phyloP scores from a whole-genome alignment of 495 filamentous ascomycete species.

The Xylaria sp. region DNA sequence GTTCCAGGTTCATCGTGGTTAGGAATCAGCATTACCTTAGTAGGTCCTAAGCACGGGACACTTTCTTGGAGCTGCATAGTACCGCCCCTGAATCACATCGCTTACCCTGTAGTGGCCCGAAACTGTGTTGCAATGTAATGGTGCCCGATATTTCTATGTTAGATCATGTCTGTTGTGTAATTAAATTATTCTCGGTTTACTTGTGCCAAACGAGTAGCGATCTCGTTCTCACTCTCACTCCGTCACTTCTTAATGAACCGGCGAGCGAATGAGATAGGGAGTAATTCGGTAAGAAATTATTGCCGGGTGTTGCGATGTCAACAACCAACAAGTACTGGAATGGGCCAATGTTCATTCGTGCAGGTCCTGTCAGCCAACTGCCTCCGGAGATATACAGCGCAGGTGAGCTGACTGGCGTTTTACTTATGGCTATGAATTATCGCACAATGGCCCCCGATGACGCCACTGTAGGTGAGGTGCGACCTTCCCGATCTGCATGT shows the following conservation, averaged over 20 bases:
- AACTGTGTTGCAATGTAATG: background rate
- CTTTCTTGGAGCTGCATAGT: background rate
- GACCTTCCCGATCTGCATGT: slow-evolving; percentile 19
- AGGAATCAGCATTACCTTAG: background rate
- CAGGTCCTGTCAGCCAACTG: slow-evolving; percentile 4
- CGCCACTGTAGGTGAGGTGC: background rate
- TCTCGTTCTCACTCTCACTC: background rate
- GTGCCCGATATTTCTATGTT: background rate
- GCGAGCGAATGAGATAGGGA: background rate
- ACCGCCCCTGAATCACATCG: background rate
- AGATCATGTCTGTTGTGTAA: background rate
- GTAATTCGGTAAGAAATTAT: background rate
- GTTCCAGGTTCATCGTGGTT: background rate
- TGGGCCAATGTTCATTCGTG: background rate
- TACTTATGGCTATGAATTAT: background rate
- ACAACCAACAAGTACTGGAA: too few relatives aligned
- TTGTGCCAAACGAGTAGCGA: background rate
- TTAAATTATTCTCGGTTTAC: background rate
- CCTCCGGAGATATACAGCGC: background rate
- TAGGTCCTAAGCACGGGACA: background rate
- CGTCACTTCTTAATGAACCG: background rate
- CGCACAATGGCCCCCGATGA: background rate
- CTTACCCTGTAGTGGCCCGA: slow-evolving; percentile 2
- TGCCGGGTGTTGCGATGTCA: background rate
- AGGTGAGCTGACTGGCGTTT: slow-evolving; percentile 6